Conservation (phyloP, 2,329 filamentous ascomycete species). For the Fusarium sp. region DNA sequence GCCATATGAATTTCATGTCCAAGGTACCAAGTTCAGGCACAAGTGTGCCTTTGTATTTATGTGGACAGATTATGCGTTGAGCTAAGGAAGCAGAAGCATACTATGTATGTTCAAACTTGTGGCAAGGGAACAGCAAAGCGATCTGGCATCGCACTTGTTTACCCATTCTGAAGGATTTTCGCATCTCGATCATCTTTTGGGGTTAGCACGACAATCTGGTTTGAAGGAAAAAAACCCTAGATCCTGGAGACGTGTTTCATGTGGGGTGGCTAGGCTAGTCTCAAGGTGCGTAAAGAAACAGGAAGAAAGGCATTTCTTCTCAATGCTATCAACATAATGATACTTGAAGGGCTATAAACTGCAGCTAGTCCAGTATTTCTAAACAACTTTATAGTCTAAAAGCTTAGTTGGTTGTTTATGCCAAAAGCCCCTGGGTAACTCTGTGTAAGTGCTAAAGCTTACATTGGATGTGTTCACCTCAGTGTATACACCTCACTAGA, state of each 20-base stretch:
- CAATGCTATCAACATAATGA: not conserved
- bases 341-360: no score
- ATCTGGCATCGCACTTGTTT: not conserved
- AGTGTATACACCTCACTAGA: no score
- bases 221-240: slow-evolving; percentile 18
- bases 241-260: slow-evolving; percentile 38
- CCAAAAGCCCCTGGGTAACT: not conserved
- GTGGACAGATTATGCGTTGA: not conserved
- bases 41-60: no score
- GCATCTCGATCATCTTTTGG: slow-evolving; percentile 25
- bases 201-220: slow-evolving; percentile 28
- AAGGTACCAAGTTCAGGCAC: not conserved
- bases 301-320: not conserved
- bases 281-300: not conserved
- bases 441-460: not conserved
- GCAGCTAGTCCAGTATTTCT: not conserved
- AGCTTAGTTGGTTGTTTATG: not conserved
- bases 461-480: no score
- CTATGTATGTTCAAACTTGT: not conserved
- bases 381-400: not conserved
- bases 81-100: not conserved
- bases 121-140: not conserved
- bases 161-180: slow-evolving; percentile 3
- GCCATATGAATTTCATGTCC: slow-evolving; percentile 10
- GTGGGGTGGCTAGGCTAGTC: slow-evolving; percentile 15